Conservation (phyloP, 139 green algal species). For the Micromonas commoda region DNA sequence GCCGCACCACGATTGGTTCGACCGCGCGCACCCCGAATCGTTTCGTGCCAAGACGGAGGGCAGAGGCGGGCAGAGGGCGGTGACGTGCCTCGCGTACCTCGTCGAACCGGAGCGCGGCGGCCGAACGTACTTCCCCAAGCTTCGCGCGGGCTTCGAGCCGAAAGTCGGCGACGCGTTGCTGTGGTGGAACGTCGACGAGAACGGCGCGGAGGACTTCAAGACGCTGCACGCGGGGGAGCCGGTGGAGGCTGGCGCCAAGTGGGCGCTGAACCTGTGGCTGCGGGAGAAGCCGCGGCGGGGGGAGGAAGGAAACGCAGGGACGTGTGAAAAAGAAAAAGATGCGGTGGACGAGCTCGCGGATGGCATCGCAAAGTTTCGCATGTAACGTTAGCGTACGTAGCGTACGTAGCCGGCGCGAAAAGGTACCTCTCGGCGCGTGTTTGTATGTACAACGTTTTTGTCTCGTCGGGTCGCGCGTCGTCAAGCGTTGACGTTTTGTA, state of each 20-base stretch:
- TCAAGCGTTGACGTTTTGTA: too few species aligned
- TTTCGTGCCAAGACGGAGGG: background rate
- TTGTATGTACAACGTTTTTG: too few species aligned
- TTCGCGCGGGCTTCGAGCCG: background rate
- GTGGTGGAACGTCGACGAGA: constrained; percentile 25
- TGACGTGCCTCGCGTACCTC: constrained; percentile 15
- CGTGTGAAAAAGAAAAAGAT: background rate
- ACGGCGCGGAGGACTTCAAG: constrained; percentile 8
- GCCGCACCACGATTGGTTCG: constrained; percentile 23
- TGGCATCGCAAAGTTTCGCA: too few species aligned
- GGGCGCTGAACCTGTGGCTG: constrained; percentile 20
- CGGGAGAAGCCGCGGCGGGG: background rate
- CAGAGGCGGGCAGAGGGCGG: constrained; percentile 7
- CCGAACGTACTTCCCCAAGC: constrained; percentile 7
- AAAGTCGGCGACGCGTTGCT: constrained; percentile 5
- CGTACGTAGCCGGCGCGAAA: too few species aligned
- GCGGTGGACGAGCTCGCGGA: background rate
- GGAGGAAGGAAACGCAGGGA: background rate
- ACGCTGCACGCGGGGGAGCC: constrained; percentile 24
- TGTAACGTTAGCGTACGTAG: background rate
- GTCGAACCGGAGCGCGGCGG: background rate
- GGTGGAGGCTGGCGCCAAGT: constrained; percentile 22
- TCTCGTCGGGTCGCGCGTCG: too few species aligned
- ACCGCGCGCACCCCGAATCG: background rate
- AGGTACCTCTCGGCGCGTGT: too few species aligned